These are phyloP conservation scores for Lanmaoa pseudosensibilis DNA, from an alignment of 768 basidiomycete species.

Conservation along the genomic window DNA sequence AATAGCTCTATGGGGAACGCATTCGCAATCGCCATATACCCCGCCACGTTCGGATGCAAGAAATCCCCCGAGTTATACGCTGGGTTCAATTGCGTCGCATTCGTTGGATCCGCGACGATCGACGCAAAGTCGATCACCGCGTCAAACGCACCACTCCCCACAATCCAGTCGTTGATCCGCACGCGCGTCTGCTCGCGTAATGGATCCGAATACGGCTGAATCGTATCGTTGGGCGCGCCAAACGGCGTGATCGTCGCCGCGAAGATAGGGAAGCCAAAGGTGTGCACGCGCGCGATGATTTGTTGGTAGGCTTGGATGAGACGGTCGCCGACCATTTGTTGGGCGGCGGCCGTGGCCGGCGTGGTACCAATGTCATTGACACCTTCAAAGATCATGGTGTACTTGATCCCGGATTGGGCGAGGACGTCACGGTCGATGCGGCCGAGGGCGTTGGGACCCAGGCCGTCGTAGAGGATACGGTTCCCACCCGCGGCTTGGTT, in stretches of 20 bases:
- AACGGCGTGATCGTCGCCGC: conserved; percentile 4
- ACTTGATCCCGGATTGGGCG: conserved; percentile 7
- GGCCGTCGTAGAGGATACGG: neutral
- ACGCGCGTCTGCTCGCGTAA: conserved; percentile 1
- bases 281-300: neutral
- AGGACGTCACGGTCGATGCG: neutral
- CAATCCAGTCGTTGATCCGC: conserved; percentile 2
- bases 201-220: conserved; percentile 1
- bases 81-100: neutral
- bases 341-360: neutral
- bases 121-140: conserved; percentile 8
- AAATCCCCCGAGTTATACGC: conserved; percentile 1
- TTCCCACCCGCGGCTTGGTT: neutral
- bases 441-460: neutral
- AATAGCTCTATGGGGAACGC: conserved; percentile 1
- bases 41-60: conserved; percentile 6
- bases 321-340: neutral
- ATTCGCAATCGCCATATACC: neutral
- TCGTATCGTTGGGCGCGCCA: neutral
- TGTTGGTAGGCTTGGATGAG: conserved; percentile 7
- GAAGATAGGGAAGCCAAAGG: conserved; percentile 4
- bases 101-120: conserved; percentile 9
- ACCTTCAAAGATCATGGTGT: conserved; percentile 6
- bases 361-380: conserved; percentile 12
- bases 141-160: neutral